Evolutionary conservation across 148 eudicot species (phyloP).

Genomic region (Amaranthus hypochondriacus): DNA sequence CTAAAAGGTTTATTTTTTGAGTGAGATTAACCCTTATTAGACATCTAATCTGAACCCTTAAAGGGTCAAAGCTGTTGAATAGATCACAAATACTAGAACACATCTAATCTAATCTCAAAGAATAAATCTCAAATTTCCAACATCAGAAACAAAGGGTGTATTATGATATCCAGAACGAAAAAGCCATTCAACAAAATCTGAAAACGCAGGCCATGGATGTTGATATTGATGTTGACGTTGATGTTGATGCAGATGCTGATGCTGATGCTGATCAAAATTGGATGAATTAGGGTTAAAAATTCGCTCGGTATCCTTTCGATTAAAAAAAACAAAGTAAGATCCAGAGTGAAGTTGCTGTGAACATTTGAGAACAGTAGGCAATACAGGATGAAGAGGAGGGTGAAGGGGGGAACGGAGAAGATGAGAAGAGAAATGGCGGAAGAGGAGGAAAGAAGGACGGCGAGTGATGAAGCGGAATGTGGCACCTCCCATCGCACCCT

Average conservation of each 20-base stretch:
- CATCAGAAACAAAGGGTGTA: neutral
- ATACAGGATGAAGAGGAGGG: slow-evolving; percentile 16
- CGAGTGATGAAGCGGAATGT: neutral
- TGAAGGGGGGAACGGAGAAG: slow-evolving; percentile 3
- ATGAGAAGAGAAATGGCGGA: neutral
- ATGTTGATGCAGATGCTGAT: too few species aligned
- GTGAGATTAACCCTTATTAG: too few species aligned
- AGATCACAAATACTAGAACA: too few species aligned
- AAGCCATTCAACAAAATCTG: slow-evolving; percentile 29
- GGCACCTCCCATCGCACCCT: too few species aligned
- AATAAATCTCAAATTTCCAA: neutral
- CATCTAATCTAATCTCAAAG: too few species aligned
- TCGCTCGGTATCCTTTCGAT: neutral
- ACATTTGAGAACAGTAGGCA: slow-evolving; percentile 9
- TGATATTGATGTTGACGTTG: neutral
- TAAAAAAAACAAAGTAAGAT: neutral
- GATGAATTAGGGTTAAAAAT: neutral
- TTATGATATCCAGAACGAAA: slow-evolving; percentile 9
- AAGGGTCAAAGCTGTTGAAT: too few species aligned
- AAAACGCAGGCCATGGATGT: slow-evolving; percentile 69
- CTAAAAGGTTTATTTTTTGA: too few species aligned
- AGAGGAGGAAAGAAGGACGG: slow-evolving; percentile 11
- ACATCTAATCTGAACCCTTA: too few species aligned
- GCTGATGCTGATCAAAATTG: neutral
- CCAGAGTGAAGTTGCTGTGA: slow-evolving; percentile 24